phyloP scores from a whole-genome alignment of 257 asterid species.

The Solanum neorickii region DNA sequence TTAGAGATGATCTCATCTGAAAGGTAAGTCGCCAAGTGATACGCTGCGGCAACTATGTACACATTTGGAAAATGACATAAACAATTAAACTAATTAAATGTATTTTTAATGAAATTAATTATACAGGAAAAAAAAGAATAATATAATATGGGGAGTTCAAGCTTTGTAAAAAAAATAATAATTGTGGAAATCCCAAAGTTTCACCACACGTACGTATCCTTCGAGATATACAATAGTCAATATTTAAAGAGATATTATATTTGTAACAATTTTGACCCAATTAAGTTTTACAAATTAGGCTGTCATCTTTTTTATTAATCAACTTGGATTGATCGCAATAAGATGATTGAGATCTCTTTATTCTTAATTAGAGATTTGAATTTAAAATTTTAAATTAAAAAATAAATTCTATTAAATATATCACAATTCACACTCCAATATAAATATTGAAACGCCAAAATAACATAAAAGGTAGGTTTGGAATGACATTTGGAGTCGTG shows the following conservation, averaged over 20 bases:
- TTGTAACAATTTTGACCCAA: neutral
- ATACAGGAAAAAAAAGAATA: neutral
- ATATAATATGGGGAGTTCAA: neutral
- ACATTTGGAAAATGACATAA: neutral
- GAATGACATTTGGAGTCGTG: neutral
- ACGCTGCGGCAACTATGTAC: neutral
- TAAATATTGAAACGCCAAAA: rapidly evolving
- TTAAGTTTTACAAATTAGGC: neutral
- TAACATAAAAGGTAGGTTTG: too few species aligned
- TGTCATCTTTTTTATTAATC: neutral
- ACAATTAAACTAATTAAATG: neutral
- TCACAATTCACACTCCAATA: too few species aligned
- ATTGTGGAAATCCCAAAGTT: neutral
- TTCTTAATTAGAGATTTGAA: too few species aligned
- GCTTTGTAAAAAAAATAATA: neutral
- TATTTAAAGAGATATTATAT: neutral
- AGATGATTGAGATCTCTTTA: rapidly evolving
- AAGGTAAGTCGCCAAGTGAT: neutral
- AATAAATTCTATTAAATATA: too few species aligned
- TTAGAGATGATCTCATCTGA: neutral
- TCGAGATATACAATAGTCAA: neutral
- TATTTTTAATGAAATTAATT: neutral
- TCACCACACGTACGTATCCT: neutral
- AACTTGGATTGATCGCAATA: rapidly evolving
- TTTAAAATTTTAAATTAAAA: too few species aligned